Evolutionary conservation across 176 grass and related monocot genomes (phyloP), one percentile per base, ranked within the genome.

Genomic region (Triticum timopheevii): DNA sequence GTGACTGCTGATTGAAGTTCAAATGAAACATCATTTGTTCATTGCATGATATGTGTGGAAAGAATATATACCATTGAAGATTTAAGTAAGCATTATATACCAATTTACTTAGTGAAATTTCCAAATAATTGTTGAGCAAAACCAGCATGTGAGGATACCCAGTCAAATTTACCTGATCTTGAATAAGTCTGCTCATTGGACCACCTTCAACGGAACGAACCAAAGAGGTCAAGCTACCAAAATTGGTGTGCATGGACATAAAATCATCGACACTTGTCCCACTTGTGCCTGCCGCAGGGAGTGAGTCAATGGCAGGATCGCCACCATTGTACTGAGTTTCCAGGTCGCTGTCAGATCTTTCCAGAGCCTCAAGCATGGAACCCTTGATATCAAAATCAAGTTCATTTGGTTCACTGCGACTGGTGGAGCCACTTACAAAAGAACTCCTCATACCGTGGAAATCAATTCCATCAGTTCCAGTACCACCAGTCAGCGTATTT

Each of bases 301-400:
- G 83, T 45, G 86, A 84, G 76, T 94, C 87, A 86, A 86, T 88
- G 52, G 85, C 74, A 84, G 85, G 63, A 61, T 69, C 84, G 8
- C 84, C 84, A 22, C 82, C 77, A 65, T 85, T 78, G 75, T 92
- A 98, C 80, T 93, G 90, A 73, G 76, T 96, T 86, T 96, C 90
- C 6, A 96, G 86, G 44, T 92, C 89, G 15, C 77, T 83, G 86
- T 80, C 90, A 75, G 89, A 88, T 82, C 89, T 93, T 81, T 90
- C 89, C 77, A 95, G 82, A 85, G 90, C 90, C 76, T 93, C 91
- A 63, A 98, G 90, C 90, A 94, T 75, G 22, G 93, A 95, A 80
- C 86, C 90, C 25, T 95, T 94, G 69, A 92, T 88, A 75, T 94
- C 88, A 61, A 98, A 93, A 96, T 96, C 92, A 83, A 99, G 90